Percentiles rank a stretch among this genome's conserved stretches.
Conservation (phyloP, 306 rosid genomes). For the Quillaja saponaria region DNA sequence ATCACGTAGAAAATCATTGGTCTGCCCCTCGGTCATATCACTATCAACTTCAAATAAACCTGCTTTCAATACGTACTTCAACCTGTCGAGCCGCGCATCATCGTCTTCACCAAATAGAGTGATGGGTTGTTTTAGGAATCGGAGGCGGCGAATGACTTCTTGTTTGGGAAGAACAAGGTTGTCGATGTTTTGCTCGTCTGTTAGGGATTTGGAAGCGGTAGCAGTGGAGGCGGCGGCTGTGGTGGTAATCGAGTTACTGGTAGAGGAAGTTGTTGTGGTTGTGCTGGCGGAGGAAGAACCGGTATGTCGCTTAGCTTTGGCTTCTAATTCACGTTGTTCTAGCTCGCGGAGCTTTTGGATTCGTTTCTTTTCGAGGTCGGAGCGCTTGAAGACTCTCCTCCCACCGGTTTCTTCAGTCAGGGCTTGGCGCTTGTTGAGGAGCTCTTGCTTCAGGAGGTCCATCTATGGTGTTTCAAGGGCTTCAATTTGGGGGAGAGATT, state of each 20-base stretch:
- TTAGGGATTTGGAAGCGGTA: conserved; percentile 48
- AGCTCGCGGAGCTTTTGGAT: conserved; percentile 88
- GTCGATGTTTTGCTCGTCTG: conserved; percentile 76
- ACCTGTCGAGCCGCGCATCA: conserved; percentile 74
- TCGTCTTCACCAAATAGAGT: conserved; percentile 96
- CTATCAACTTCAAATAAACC: conserved; percentile 90
- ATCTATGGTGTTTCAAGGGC: no score
- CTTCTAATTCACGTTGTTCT: conserved; percentile 88
- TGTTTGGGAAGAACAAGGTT: conserved; percentile 75
- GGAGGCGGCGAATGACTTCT: conserved; percentile 90
- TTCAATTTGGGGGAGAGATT: no score
- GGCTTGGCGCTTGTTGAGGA: conserved; percentile 73
- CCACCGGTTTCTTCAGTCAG: conserved; percentile 81
- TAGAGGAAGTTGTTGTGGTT: conserved; percentile 13
- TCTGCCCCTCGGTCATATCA: conserved; percentile 97
- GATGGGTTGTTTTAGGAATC: conserved; percentile 85
- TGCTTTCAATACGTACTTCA: conserved; percentile 78
- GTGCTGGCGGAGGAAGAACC: conserved; percentile 37
- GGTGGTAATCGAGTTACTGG: conserved; percentile 35
- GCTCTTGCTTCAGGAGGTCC: conserved; percentile 86
- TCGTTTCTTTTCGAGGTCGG: conserved; percentile 81
- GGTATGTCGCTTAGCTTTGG: conserved; percentile 66
- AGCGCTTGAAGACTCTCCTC: conserved; percentile 79
- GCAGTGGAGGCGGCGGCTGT: conserved; percentile 40
- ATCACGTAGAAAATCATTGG: conserved; percentile 88